phyloP scores from a whole-genome alignment of 2,329 filamentous ascomycete species.

The Cytospora mali region DNA sequence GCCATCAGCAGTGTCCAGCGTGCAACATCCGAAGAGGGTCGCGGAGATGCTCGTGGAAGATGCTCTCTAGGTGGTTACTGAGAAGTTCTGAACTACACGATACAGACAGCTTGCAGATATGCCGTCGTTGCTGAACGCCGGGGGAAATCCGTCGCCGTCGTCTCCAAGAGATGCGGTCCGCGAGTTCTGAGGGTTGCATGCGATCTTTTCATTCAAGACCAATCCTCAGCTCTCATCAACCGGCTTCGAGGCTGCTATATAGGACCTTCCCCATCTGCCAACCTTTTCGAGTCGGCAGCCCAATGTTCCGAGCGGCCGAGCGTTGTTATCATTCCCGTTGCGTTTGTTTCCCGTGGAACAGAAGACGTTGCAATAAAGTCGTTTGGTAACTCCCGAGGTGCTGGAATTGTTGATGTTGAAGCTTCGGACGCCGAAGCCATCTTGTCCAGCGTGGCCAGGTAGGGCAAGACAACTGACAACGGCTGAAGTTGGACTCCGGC shows the following conservation, averaged over 20 bases:
- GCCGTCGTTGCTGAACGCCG: neutral
- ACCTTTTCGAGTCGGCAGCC: neutral
- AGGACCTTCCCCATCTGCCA: neutral
- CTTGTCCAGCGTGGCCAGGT: neutral
- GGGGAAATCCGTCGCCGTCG: neutral
- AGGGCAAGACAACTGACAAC: constrained; percentile 15
- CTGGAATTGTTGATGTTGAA: constrained; percentile 5
- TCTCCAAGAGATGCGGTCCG: neutral
- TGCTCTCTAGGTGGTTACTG: neutral
- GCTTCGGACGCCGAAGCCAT: constrained; percentile 16
- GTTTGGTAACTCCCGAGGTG: neutral
- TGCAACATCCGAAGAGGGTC: too few relatives aligned
- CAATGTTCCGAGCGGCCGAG: neutral
- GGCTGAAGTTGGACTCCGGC: constrained; percentile 15
- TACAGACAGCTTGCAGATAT: neutral
- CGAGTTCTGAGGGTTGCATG: neutral
- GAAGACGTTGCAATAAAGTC: neutral
- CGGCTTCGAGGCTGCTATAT: neutral
- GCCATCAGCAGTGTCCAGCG: neutral
- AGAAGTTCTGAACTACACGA: too few relatives aligned
- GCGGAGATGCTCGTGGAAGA: neutral
- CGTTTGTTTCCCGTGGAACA: neutral
- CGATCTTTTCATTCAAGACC: neutral
- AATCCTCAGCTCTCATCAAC: neutral
- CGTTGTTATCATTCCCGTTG: neutral